These are phyloP conservation scores for Rhododendron molle DNA, from an alignment of 148 eudicot species.

Conservation along the genomic window DNA sequence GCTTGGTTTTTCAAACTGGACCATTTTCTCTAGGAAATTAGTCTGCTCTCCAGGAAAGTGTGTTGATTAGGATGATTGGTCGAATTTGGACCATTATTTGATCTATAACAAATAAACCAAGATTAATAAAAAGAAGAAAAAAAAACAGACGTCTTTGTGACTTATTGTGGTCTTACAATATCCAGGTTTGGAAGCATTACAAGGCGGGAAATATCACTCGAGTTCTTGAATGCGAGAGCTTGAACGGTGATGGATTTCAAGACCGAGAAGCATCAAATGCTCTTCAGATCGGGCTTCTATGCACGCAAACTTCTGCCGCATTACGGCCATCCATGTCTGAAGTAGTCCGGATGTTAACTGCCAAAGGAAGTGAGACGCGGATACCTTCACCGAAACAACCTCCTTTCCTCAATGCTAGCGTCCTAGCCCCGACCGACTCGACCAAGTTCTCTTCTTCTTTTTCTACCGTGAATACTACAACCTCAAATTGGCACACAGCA, in stretches of 20 bases:
- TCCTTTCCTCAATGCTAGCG: constrained; percentile 13
- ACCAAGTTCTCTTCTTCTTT: neutral
- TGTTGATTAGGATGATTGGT: neutral
- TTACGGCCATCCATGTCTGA: constrained; percentile 9
- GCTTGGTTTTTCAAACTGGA: neutral
- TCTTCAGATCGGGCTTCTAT: constrained; percentile 14
- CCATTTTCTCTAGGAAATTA: neutral
- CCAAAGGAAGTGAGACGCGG: neutral
- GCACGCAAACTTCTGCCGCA: constrained; percentile 14
- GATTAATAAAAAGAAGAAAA: neutral
- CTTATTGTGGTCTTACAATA: neutral
- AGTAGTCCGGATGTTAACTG: constrained; percentile 8
- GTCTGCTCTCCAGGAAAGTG: neutral
- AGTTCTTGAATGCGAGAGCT: neutral
- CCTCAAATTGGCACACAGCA: constrained; percentile 2
- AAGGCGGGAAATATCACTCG: neutral
- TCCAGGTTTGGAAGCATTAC: constrained; percentile 12
- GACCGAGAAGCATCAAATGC: neutral
- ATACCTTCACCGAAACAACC: constrained; percentile 18
- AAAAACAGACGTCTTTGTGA: neutral
- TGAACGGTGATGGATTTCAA: neutral
- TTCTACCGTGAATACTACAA: neutral
- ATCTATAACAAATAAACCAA: neutral
- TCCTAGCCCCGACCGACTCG: constrained; percentile 2
- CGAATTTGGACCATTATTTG: neutral